phyloP scores from a whole-genome alignment of 1,139 yeast species.

The Spathaspora sp. region DNA sequence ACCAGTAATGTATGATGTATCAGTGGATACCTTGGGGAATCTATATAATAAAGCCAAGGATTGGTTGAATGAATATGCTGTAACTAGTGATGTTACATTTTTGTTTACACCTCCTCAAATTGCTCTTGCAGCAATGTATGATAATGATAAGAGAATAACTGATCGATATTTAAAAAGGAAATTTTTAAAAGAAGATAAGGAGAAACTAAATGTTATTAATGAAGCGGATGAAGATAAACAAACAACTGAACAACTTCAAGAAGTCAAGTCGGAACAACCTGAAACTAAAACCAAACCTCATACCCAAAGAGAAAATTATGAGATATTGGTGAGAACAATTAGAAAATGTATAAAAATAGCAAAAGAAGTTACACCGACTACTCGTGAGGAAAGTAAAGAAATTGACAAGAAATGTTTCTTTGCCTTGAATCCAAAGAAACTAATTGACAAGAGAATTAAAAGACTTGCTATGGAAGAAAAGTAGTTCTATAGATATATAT shows the following conservation, averaged over 20 bases:
- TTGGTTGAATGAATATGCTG: constrained; percentile 58
- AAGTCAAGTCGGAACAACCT: constrained; percentile 9
- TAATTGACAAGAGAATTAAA: constrained; percentile 43
- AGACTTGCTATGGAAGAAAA: constrained; percentile 12
- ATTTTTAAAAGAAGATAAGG: constrained; percentile 29
- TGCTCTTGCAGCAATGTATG: constrained; percentile 81
- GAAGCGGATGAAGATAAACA: constrained; percentile 12
- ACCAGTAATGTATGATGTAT: constrained; percentile 37
- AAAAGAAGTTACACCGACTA: constrained; percentile 41
- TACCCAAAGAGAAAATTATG: constrained; percentile 30
- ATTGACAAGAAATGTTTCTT: constrained; percentile 66
- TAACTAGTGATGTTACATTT: constrained; percentile 75
- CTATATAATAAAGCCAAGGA: constrained; percentile 69
- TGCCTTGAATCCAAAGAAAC: constrained; percentile 56
- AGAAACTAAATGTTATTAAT: constrained; percentile 14
- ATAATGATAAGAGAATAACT: constrained; percentile 62
- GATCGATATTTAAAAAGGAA: constrained; percentile 65
- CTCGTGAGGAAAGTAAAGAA: constrained; percentile 59
- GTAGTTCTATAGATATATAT: not conserved
- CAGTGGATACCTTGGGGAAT: constrained; percentile 46
- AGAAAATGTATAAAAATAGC: constrained; percentile 51
- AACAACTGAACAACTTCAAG: constrained; percentile 10
- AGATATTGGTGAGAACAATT: constrained; percentile 44
- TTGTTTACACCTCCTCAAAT: constrained; percentile 92
- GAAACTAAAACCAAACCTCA: constrained; percentile 5